phyloP scores from a whole-genome alignment of 108 stramenopile species.

The Nitzschia palea region DNA sequence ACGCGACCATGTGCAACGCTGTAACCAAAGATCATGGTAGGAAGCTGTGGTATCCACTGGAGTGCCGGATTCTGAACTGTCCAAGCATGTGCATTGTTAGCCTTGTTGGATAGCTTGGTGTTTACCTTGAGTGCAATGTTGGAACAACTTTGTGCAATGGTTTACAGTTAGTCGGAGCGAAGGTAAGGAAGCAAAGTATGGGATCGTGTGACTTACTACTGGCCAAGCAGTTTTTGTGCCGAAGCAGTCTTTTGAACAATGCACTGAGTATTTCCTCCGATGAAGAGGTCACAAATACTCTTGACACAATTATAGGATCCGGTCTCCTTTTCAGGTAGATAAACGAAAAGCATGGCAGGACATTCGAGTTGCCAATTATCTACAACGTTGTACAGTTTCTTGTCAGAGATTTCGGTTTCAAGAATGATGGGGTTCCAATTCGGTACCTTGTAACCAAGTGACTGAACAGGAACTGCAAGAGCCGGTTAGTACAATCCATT shows the following conservation, averaged over 20 bases:
- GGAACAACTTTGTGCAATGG: slow-evolving; percentile 5
- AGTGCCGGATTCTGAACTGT: not conserved
- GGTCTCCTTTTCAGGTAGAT: not conserved
- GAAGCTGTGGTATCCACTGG: not conserved
- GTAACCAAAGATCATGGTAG: slow-evolving; percentile 4
- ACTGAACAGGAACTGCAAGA: too few species aligned
- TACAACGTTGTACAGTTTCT: not conserved
- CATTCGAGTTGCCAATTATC: slow-evolving; percentile 14
- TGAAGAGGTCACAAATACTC: slow-evolving; percentile 3
- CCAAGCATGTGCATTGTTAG: slow-evolving; percentile 18
- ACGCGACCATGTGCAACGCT: not conserved
- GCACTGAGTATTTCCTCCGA: slow-evolving; percentile 14
- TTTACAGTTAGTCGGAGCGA: too few species aligned
- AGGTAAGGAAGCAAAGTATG: not conserved
- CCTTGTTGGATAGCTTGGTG: slow-evolving; percentile 20
- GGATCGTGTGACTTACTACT: slow-evolving; percentile 18
- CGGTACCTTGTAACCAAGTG: not conserved
- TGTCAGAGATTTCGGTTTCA: not conserved
- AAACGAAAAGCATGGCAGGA: slow-evolving; percentile 6
- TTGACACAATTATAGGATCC: slow-evolving; percentile 7
- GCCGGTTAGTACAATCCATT: too few species aligned
- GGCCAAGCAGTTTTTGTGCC: slow-evolving; percentile 1
- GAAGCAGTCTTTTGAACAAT: slow-evolving; percentile 7
- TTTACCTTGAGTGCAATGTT: slow-evolving; percentile 34
- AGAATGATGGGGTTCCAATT: not conserved